Evolutionary conservation across 208 protist species (phyloP), one percentile per base, ranked within the genome.

Genomic region (Trypanosomatidae sp.): DNA sequence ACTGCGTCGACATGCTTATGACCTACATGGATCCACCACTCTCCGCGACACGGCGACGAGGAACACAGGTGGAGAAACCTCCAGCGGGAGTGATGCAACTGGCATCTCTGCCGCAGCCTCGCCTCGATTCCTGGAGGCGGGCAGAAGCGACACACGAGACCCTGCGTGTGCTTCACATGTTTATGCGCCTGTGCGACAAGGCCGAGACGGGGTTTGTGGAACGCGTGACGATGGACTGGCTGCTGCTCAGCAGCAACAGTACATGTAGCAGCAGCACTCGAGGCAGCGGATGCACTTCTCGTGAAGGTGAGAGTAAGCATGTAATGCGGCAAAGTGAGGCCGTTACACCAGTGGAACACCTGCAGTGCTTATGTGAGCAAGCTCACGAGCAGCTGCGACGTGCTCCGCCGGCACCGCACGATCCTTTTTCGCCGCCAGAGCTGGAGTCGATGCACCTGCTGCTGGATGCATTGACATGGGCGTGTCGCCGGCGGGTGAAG

Each of bases 391-490:
- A 68, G 44, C n/a, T 53, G n/a, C 22, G 46, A 8, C 46, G 64
- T 6, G 13, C 64, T 13, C 25, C 64, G 6, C 5, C 36, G 13
- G 17, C 17, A 41, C 33, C 58, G 17, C 66, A 68, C 22, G 36
- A 43, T 9, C 44, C 53, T 5, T 58, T 79, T 25, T 62, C 75
- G 0, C 46, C 58, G 8, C 28, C 67, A 7, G 62, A 80, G 12
- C 47, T 65, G 66, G 70, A 80, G 43, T 43, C 68, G 1, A 73
- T 76, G 76, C 66, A 71, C 43, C 52, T 94, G 28, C 33, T 91
- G n/a, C 62, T 94, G 28, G 80, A 88, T 28, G 75, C 82, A 0
- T 25, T 92, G 52, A 50, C 83, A 1, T 94, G 90, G 90, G 77
- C 80, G 28, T 84, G 87, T 66, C 82, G 86, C 12, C 81, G 73